phyloP scores from a whole-genome alignment of 225 moss, liverwort and hornwort genomes.

The Pleurozium schreberi region DNA sequence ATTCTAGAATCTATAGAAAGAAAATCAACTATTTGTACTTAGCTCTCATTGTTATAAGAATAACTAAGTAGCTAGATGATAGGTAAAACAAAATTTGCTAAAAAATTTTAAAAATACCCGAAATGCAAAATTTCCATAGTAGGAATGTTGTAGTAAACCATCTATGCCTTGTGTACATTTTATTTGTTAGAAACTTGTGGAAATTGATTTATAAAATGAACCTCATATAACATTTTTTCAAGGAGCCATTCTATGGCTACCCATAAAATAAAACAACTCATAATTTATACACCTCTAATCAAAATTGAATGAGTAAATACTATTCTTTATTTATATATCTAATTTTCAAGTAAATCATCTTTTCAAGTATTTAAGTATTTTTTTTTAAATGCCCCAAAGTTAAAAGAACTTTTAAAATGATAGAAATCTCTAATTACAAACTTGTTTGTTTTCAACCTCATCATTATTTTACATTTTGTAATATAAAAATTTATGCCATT shows the following conservation, averaged over 20 bases:
- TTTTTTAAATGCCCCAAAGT: not conserved
- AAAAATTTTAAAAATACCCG: too few species aligned
- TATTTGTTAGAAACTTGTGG: not conserved
- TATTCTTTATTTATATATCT: not conserved
- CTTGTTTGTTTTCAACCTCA: too few species aligned
- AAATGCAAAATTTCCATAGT: too few species aligned
- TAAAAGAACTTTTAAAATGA: not conserved
- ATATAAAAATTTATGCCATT: too few species aligned
- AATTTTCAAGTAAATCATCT: not conserved
- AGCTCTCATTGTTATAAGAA: not conserved
- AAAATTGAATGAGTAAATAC: not conserved
- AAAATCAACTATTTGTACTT: not conserved
- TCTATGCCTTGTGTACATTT: too few species aligned
- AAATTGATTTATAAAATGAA: not conserved
- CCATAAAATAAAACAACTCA: not conserved
- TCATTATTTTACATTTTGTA: too few species aligned
- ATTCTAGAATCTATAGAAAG: not conserved
- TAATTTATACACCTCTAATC: not conserved
- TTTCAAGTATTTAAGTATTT: not conserved
- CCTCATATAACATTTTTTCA: not conserved
- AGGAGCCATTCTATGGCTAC: accelerated
- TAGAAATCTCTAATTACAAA: not conserved
- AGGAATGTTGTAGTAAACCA: too few species aligned
- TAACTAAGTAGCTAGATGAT: not conserved
- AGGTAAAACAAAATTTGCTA: not conserved